Evolutionary conservation across 441 rosid genomes (phyloP).

Genomic region (Viola pubescens): DNA sequence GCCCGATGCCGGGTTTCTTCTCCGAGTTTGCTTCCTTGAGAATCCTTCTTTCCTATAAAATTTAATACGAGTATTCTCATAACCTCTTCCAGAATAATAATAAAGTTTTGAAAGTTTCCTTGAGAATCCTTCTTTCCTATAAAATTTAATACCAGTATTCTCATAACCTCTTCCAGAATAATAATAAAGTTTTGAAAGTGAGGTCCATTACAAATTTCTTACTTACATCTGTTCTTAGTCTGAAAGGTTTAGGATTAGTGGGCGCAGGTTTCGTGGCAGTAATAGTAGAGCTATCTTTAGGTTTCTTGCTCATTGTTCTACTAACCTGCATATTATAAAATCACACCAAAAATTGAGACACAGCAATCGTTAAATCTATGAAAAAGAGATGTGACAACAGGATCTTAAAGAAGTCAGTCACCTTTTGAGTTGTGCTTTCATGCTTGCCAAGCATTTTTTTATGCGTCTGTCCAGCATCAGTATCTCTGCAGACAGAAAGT

Average conservation of each 20-base stretch:
- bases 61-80: conserved; percentile 11
- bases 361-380: not conserved
- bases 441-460: conserved; percentile 36
- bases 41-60: conserved; percentile 50
- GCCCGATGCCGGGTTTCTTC: conserved; percentile 38
- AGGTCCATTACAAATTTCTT: conserved; percentile 5
- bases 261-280: conserved; percentile 49
- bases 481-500: conserved; percentile 27
- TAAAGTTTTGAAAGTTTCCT: conserved; percentile 28
- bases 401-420: conserved; percentile 9
- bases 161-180: conserved; percentile 10
- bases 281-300: conserved; percentile 29
- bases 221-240: conserved; percentile 84
- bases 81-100: conserved; percentile 1
- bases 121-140: conserved; percentile 61
- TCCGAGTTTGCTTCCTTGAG: conserved; percentile 68
- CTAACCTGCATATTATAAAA: conserved; percentile 30
- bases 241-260: conserved; percentile 85
- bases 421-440: conserved; percentile 33
- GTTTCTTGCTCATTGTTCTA: conserved; percentile 27
- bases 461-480: conserved; percentile 10
- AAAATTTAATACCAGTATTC: conserved; percentile 8
- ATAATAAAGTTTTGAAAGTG: not conserved
- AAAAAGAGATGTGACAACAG: not conserved
- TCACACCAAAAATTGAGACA: conserved; percentile 11